These are phyloP conservation scores for Blastocystis hominis DNA, from an alignment of 352 stramenopile genomes.

Conservation along the genomic window DNA sequence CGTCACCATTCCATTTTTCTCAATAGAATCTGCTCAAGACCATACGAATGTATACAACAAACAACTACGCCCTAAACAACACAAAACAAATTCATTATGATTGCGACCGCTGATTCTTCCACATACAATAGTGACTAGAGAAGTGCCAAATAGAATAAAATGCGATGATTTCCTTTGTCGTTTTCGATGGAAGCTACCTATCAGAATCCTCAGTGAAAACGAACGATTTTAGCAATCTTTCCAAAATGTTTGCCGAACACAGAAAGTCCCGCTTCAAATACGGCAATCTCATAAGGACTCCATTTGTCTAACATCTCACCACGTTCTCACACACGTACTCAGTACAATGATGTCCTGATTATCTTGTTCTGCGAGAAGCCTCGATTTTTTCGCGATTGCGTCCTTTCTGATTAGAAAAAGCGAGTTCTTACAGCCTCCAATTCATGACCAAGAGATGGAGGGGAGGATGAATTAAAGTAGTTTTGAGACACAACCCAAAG, in stretches of 20 bases:
- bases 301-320: constrained; percentile 44
- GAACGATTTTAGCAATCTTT: constrained; percentile 10
- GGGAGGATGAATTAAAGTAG: constrained; percentile 5
- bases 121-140: constrained; percentile 41
- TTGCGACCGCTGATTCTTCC: constrained; percentile 41
- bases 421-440: not conserved
- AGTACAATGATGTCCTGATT: constrained; percentile 32
- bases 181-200: constrained; percentile 38
- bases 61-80: too few relatives aligned
- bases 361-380: not conserved
- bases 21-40: too few relatives aligned
- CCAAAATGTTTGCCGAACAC: constrained; percentile 46
- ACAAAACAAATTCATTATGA: not conserved
- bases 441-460: not conserved
- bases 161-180: constrained; percentile 34
- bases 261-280: constrained; percentile 41
- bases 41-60: too few relatives aligned
- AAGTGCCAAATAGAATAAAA: constrained; percentile 54
- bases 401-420: not conserved
- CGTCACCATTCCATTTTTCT: too few relatives aligned
- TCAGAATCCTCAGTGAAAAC: not conserved
- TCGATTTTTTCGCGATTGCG: not conserved
- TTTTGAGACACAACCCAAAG: constrained; percentile 14
- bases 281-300: constrained; percentile 44
- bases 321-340: not conserved